Evolutionary conservation across 306 rosid genomes (phyloP).

Genomic region (Lithocarpus polystachyus): DNA sequence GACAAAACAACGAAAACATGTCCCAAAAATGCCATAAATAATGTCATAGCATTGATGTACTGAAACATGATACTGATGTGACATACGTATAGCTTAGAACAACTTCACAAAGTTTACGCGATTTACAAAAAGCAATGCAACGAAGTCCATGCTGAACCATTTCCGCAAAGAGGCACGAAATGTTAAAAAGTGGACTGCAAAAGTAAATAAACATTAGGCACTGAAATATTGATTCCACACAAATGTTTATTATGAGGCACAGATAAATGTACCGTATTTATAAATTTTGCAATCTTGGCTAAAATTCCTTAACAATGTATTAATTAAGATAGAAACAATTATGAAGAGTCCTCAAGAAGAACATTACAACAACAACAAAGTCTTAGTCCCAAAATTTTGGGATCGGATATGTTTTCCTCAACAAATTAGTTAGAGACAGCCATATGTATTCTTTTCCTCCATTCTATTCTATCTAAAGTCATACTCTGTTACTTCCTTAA

Average conservation of each 20-base stretch:
- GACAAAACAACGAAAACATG: conserved; percentile 1
- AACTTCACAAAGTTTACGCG: conserved; percentile 87
- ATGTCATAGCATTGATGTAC: conserved; percentile 22
- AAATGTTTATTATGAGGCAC: not conserved
- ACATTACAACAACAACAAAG: too few relatives aligned
- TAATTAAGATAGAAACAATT: not conserved
- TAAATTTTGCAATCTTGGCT: not conserved
- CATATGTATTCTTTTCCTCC: too few relatives aligned
- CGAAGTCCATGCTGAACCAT: conserved; percentile 99
- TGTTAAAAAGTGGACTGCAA: conserved; percentile 71
- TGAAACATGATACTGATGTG: conserved; percentile 29
- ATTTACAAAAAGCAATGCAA: conserved; percentile 84
- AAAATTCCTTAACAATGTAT: not conserved
- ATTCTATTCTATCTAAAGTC: too few relatives aligned
- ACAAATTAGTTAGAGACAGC: too few relatives aligned
- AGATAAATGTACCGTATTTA: not conserved
- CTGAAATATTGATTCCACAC: conserved; percentile 20
- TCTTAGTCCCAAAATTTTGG: too few relatives aligned
- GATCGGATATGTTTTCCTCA: too few relatives aligned
- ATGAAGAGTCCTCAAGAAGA: not conserved
- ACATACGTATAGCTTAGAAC: conserved; percentile 83
- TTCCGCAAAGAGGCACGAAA: conserved; percentile 81
- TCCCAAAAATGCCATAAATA: conserved; percentile 18
- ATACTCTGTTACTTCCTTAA: too few relatives aligned
- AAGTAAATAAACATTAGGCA: conserved; percentile 14